phyloP scores from a whole-genome alignment of 2,329 filamentous ascomycete species.

The Paraconiothyrium brasiliense region DNA sequence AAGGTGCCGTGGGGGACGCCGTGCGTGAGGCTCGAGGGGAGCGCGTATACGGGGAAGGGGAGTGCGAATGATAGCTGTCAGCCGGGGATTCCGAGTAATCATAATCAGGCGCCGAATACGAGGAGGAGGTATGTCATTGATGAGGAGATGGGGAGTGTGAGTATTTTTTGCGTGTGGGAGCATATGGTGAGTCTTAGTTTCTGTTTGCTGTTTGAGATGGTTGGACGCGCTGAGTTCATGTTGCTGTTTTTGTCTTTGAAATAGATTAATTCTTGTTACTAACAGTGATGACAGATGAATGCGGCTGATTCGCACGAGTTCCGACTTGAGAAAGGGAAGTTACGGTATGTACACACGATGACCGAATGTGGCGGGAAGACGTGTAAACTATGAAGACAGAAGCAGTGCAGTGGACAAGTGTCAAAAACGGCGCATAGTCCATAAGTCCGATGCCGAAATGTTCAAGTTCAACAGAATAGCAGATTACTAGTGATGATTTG shows the following conservation, averaged over 20 bases:
- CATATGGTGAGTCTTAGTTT: conserved; percentile 27
- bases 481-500: no score
- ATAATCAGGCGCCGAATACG: conserved; percentile 24
- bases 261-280: background rate
- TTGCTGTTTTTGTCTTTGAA: background rate
- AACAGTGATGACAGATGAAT: conserved; percentile 22
- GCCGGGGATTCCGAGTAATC: conserved; percentile 30
- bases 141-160: conserved; percentile 33
- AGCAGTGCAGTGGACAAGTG: no score
- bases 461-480: no score
- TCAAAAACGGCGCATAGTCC: no score
- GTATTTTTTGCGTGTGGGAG: conserved; percentile 35
- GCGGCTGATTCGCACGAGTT: conserved; percentile 38
- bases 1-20: conserved; percentile 35
- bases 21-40: conserved; percentile 29
- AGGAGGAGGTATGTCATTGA: conserved; percentile 33
- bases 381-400: conserved; percentile 26
- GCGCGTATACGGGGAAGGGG: conserved; percentile 33
- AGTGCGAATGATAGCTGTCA: conserved; percentile 28
- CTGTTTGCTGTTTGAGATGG: background rate
- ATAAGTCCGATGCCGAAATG: no score
- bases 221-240: background rate
- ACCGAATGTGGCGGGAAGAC: conserved; percentile 35
- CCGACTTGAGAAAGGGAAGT: conserved; percentile 32
- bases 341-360: conserved; percentile 45